phyloP scores from a whole-genome alignment of 2,329 filamentous ascomycete species.

The Phialophora chinensis region DNA sequence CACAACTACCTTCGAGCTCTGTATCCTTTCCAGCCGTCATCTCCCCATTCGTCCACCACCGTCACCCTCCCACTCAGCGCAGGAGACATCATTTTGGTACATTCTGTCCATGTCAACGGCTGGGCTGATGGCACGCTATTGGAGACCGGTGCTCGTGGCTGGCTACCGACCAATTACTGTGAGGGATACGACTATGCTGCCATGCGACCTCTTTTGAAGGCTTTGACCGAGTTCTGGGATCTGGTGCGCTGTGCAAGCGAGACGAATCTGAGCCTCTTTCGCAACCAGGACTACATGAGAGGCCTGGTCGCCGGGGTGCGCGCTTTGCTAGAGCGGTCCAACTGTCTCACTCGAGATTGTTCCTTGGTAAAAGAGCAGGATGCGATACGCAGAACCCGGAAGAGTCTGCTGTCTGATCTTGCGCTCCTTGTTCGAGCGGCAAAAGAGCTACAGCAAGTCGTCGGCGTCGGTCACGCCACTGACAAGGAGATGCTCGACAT shows the following conservation, averaged over 20 bases:
- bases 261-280: conserved; percentile 78
- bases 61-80: conserved; percentile 87
- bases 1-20: conserved; percentile 95
- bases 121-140: conserved; percentile 97
- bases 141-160: conserved; percentile 83
- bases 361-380: conserved; percentile 76
- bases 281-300: conserved; percentile 91
- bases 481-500: conserved; percentile 65
- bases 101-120: conserved; percentile 96
- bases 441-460: conserved; percentile 79
- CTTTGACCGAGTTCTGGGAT: conserved; percentile 91
- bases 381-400: conserved; percentile 77
- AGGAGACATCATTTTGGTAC: conserved; percentile 90
- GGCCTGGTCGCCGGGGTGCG: conserved; percentile 92
- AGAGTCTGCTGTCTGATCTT: conserved; percentile 85
- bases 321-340: conserved; percentile 83
- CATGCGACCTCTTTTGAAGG: conserved; percentile 82
- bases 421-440: conserved; percentile 87
- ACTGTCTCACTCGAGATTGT: conserved; percentile 85
- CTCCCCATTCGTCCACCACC: conserved; percentile 78
- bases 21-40: conserved; percentile 85
- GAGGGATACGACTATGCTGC: conserved; percentile 89
- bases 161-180: conserved; percentile 98
- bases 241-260: conserved; percentile 77
- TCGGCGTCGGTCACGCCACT: conserved; percentile 52